phyloP scores from a whole-genome alignment of 805 yeast species.

The Candida boleticola region DNA sequence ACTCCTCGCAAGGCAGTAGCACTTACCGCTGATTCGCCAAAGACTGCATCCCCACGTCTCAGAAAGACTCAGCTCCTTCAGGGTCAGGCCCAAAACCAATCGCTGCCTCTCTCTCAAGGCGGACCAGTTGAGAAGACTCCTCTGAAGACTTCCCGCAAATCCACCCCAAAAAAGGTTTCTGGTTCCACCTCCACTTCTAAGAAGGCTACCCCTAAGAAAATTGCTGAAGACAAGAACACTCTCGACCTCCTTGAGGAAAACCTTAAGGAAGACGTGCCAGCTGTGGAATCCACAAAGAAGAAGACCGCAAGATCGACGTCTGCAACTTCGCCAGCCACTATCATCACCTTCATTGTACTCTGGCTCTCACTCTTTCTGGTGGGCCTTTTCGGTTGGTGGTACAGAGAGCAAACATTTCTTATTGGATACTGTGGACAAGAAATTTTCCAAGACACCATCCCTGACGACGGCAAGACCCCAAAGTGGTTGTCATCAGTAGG shows the following conservation, averaged over 20 bases:
- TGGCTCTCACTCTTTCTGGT: conserved; percentile 36
- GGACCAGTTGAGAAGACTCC: neutral
- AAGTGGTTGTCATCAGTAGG: conserved; percentile 37
- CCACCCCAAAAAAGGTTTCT: neutral
- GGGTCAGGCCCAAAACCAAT: too few species aligned
- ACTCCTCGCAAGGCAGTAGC: neutral
- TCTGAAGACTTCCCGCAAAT: neutral
- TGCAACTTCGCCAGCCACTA: neutral
- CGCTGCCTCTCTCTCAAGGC: too few species aligned
- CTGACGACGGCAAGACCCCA: conserved; percentile 23
- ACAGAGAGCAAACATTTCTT: conserved; percentile 57
- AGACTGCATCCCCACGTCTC: neutral
- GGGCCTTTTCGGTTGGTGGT: conserved; percentile 52
- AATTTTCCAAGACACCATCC: conserved; percentile 43
- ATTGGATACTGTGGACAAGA: conserved; percentile 79
- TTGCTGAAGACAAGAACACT: neutral
- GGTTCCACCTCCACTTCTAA: neutral
- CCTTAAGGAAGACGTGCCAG: neutral
- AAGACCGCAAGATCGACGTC: neutral
- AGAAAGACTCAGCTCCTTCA: neutral
- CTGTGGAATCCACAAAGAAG: neutral
- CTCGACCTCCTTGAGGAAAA: neutral
- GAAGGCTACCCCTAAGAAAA: conserved; percentile 4
- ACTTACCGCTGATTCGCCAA: too few species aligned
- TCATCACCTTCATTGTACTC: conserved; percentile 7